These are phyloP conservation scores for Aspergillus proliferans DNA, from an alignment of 2,329 filamentous ascomycete genomes.

Conservation along the genomic window DNA sequence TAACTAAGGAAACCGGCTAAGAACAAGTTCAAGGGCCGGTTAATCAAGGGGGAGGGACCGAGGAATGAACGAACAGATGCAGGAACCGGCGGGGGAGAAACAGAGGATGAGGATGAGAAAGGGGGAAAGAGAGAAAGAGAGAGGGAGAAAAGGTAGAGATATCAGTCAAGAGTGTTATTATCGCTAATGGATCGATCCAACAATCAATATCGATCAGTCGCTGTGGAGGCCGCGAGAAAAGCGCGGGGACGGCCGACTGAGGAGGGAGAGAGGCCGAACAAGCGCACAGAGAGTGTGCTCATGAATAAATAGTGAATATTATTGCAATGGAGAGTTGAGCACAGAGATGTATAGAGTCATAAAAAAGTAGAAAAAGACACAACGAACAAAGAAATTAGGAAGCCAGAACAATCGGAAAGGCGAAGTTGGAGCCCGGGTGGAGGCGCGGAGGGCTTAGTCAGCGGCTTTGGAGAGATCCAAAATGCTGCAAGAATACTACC, in stretches of 20 bases:
- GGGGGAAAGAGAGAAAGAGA: constrained; percentile 7
- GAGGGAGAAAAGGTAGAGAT: constrained; percentile 4
- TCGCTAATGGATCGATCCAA: background rate
- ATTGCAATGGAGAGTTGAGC: background rate
- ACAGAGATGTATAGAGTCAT: background rate
- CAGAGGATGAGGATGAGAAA: background rate
- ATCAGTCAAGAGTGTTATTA: background rate
- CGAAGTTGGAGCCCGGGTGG: background rate
- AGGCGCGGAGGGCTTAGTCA: constrained; percentile 2
- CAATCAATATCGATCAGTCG: background rate
- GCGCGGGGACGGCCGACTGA: background rate
- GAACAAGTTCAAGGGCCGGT: constrained; percentile 2
- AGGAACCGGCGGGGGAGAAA: background rate
- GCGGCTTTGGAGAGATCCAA: too few species aligned
- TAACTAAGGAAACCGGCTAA: too few species aligned
- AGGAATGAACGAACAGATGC: constrained; percentile 2
- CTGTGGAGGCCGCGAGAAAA: background rate
- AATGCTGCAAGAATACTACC: too few species aligned
- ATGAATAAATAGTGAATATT: background rate
- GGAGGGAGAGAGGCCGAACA: background rate
- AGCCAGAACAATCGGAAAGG: background rate
- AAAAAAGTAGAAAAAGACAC: background rate
- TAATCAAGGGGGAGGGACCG: constrained; percentile 1
- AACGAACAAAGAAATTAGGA: too few species aligned
- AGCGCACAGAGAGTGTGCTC: background rate